Evolutionary conservation across 306 rosid genomes (phyloP).

Genomic region (Pyrus pyrifolia): DNA sequence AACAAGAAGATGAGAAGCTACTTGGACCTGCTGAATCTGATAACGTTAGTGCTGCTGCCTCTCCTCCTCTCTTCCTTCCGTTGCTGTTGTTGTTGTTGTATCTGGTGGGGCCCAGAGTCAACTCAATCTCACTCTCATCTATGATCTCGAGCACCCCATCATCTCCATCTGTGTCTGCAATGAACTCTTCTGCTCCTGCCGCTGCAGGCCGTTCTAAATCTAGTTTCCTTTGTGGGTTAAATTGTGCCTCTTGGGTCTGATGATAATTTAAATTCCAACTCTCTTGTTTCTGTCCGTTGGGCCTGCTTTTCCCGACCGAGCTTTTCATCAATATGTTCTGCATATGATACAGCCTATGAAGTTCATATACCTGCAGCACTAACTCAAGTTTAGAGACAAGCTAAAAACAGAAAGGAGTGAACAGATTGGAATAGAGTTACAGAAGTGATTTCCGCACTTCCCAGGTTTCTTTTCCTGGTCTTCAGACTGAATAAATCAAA

Average conservation of each 20-base stretch:
- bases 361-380: slow-evolving; percentile 61
- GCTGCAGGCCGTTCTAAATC: slow-evolving; percentile 61
- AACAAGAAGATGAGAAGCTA: slow-evolving; percentile 57
- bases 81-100: slow-evolving; percentile 16
- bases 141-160: slow-evolving; percentile 41
- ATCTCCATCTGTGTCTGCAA: slow-evolving; percentile 22
- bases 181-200: slow-evolving; percentile 11
- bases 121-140: slow-evolving; percentile 69
- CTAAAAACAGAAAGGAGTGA: not conserved
- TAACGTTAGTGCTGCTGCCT: slow-evolving; percentile 29
- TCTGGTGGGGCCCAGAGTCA: slow-evolving; percentile 73
- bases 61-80: slow-evolving; percentile 43
- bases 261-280: slow-evolving; percentile 31
- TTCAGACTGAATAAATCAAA: not conserved
- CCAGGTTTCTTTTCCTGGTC: no score
- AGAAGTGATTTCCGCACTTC: not conserved
- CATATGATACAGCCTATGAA: slow-evolving; percentile 72
- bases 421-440: not conserved
- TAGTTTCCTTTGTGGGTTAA: slow-evolving; percentile 29
- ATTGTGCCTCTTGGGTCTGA: slow-evolving; percentile 1
- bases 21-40: slow-evolving; percentile 42
- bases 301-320: slow-evolving; percentile 32
- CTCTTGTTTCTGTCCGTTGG: slow-evolving; percentile 23
- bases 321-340: slow-evolving; percentile 78
- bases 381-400: not conserved